A percentile compares a stretch with the other conserved stretches of the same genome.
These are phyloP conservation scores for Taphrina wiesneri DNA, from an alignment of 1,139 yeast genomes.

Conservation along the genomic window DNA sequence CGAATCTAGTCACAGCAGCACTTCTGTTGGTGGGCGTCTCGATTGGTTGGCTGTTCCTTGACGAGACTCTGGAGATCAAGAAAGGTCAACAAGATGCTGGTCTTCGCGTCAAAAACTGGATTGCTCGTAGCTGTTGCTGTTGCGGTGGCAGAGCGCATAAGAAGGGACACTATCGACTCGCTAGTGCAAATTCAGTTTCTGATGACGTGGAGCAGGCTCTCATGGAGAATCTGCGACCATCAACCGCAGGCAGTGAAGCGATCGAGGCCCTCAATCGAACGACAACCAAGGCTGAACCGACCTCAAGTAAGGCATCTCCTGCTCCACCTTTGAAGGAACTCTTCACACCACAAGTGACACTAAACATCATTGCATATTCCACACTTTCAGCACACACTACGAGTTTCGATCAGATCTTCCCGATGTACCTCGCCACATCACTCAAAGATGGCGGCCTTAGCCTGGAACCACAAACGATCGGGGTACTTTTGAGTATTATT, in stretches of 20 bases:
- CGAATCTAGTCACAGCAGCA: conserved; percentile 52
- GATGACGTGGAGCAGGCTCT: conserved; percentile 18
- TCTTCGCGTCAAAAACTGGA: conserved; percentile 15
- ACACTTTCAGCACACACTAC: conserved; percentile 23
- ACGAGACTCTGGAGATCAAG: conserved; percentile 51
- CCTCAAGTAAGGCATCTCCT: conserved; percentile 51
- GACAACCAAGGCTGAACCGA: conserved; percentile 45
- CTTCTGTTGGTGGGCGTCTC: conserved; percentile 45
- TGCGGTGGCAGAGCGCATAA: background rate
- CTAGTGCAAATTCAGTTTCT: conserved; percentile 6
- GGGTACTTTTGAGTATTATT: conserved; percentile 19
- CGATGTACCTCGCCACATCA: conserved; percentile 32
- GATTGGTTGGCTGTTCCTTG: conserved; percentile 57
- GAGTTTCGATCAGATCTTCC: conserved; percentile 33
- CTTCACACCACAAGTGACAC: conserved; percentile 29
- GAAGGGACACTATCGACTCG: conserved; percentile 23
- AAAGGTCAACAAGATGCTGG: conserved; percentile 45
- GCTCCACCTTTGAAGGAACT: conserved; percentile 51
- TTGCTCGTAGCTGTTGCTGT: conserved; percentile 12
- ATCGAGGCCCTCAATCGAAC: background rate
- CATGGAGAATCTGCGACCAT: conserved; percentile 12
- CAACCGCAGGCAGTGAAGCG: conserved; percentile 17
- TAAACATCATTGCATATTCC: conserved; percentile 12
- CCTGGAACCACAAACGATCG: conserved; percentile 25
- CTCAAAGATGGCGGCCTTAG: conserved; percentile 33